Percentiles rank a stretch among this genome's conserved stretches.
Evolutionary conservation across 2,329 filamentous ascomycete species (phyloP).

Genomic region (Annulohypoxylon truncatum): DNA sequence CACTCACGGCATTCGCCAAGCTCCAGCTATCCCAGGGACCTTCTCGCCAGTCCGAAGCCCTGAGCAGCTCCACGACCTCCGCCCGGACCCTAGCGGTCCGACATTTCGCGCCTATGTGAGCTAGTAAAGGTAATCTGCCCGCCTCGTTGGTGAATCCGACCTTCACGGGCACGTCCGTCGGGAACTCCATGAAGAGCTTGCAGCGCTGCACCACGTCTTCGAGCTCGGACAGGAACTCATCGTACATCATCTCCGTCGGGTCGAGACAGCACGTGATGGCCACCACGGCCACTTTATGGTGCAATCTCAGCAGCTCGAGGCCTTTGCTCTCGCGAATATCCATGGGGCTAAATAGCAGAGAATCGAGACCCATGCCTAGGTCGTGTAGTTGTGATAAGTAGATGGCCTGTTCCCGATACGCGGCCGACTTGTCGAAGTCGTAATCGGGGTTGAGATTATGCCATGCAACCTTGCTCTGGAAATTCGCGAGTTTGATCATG

Average conservation of each 20-base stretch:
- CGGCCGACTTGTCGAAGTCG: slow-evolving; percentile 35
- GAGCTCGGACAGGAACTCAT: slow-evolving; percentile 42
- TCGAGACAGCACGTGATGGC: slow-evolving; percentile 45
- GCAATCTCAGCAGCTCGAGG: slow-evolving; percentile 39
- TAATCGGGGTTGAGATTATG: slow-evolving; percentile 42
- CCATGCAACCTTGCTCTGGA: slow-evolving; percentile 43
- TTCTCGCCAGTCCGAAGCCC: slow-evolving; percentile 39
- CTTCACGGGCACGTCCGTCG: background rate
- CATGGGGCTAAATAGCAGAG: slow-evolving; percentile 19
- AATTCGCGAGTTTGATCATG: slow-evolving; percentile 38
- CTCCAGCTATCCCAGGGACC: slow-evolving; percentile 45
- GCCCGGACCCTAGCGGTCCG: slow-evolving; percentile 33
- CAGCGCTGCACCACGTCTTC: slow-evolving; percentile 37
- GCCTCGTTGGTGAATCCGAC: slow-evolving; percentile 45
- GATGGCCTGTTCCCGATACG: slow-evolving; percentile 37
- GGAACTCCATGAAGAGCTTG: slow-evolving; percentile 21
- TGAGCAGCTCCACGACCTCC: slow-evolving; percentile 37
- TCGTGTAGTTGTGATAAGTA: slow-evolving; percentile 35
- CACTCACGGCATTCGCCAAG: slow-evolving; percentile 35
- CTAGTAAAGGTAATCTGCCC: slow-evolving; percentile 41
- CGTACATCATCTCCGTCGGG: slow-evolving; percentile 43
- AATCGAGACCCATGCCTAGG: slow-evolving; percentile 36
- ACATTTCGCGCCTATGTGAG: slow-evolving; percentile 45
- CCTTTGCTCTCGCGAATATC: slow-evolving; percentile 22
- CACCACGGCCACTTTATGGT: slow-evolving; percentile 38